Base-by-base conservation (phyloP, 2,329 filamentous ascomycete genomes). In the Lasiodiplodia theobromae region DNA sequence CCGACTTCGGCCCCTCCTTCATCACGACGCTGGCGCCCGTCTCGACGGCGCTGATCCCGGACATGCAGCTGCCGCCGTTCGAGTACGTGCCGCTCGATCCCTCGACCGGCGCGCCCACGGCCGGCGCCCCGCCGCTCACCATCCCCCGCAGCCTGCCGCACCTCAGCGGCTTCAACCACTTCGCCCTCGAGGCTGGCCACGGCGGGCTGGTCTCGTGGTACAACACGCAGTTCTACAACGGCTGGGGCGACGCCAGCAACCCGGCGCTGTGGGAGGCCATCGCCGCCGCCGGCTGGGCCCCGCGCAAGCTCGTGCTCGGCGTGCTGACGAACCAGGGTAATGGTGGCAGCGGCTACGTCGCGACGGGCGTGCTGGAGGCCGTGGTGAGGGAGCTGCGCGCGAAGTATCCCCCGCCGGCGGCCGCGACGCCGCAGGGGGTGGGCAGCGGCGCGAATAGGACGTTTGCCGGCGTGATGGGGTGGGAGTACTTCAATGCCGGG, bases 221-320 rank as follows among this genome's bases (percentile, higher is more conserved):
- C 79, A 97, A 97, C 76, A 86, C 91, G 6, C 94, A 97, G 76
- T 97, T 97, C 80, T 97, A 97, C 84, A 96, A 92, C 76, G 93
- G 93, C 1, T 97, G 93, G 90, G 93, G 93, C 10, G 88, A 89
- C 44, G 87, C 89, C 1, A 81, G 84, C 34, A 84, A 78, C 16
- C 83, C 83, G 2, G 74, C 77, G 25, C 84, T 82, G 74, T 88
- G 85, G 74, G 85, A 87, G 68, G 79, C 82, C 63, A 85, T 88
- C 66, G 78, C 88, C 37, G 81, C 83, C 16, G 83, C 85, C 54
- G 93, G 93, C 10, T 97, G 92, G 90, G 83, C 87, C 2, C 85
- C 92, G 0, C 81, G 87, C 23, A 92, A 91, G 75, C 84, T 97
- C 2, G 92, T 97, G 11, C 83, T 94, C 68, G 94, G 94, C 2